Conservation (phyloP, 2,329 filamentous ascomycete genomes). For the Aspergillus ustus region DNA sequence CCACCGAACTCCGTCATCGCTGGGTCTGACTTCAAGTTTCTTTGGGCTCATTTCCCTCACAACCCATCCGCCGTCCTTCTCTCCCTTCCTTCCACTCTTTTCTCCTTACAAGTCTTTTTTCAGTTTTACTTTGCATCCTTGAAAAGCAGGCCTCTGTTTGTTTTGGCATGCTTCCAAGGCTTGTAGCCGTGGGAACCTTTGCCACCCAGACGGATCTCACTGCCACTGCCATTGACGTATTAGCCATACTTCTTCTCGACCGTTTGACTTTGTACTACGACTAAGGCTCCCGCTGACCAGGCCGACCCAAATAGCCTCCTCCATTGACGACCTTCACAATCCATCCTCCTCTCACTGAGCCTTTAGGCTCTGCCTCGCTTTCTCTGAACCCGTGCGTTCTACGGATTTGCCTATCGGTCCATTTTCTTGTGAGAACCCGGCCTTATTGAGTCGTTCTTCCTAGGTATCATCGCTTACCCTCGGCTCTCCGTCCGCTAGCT, state of each 20-base stretch:
- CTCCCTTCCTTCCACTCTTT: constrained; percentile 3
- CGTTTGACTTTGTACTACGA: constrained; percentile 18
- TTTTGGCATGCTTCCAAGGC: constrained; percentile 7
- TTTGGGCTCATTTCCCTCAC: constrained; percentile 14
- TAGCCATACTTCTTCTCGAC: constrained; percentile 11
- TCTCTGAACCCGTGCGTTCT: neutral
- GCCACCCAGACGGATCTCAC: constrained; percentile 9
- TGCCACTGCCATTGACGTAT: constrained; percentile 5
- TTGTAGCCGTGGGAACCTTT: constrained; percentile 11
- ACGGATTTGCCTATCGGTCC: neutral
- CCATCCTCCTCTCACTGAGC: neutral
- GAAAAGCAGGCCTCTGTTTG: neutral
- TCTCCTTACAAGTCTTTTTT: constrained; percentile 3
- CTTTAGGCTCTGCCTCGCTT: neutral
- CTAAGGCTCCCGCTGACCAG: neutral
- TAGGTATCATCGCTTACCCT: constrained; percentile 9
- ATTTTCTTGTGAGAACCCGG: neutral
- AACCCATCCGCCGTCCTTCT: neutral
- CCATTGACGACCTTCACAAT: neutral
- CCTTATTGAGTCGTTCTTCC: neutral
- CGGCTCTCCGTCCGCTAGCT: constrained; percentile 1
- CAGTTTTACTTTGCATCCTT: neutral
- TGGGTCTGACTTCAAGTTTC: constrained; percentile 16
- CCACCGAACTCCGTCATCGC: constrained; percentile 11
- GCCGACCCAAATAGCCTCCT: neutral